Percentiles rank a stretch among this genome's conserved stretches.
These are phyloP conservation scores for Penicillium paradoxum DNA, from an alignment of 495 filamentous ascomycete genomes.

Conservation along the genomic window DNA sequence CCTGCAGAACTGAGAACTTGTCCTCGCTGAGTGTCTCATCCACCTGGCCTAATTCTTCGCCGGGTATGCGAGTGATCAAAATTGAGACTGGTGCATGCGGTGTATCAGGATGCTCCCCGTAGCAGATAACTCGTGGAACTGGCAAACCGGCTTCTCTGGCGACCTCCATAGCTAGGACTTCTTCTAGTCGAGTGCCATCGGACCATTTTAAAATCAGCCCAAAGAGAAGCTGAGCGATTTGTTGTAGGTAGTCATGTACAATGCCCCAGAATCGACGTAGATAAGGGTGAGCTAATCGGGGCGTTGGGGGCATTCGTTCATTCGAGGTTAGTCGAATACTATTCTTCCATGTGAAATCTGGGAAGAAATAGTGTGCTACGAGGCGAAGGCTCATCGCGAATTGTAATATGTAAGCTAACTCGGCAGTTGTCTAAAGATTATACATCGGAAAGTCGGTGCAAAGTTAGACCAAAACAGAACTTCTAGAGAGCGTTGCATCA, in stretches of 20 bases:
- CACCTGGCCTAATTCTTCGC: slow-evolving; percentile 23
- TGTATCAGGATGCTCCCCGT: slow-evolving; percentile 32
- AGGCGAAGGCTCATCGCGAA: no score
- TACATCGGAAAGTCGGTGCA: no score
- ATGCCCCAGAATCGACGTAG: slow-evolving; percentile 23
- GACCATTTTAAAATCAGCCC: slow-evolving; percentile 32
- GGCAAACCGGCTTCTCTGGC: slow-evolving; percentile 24
- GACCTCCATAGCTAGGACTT: slow-evolving; percentile 28
- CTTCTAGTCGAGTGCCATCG: slow-evolving; percentile 31
- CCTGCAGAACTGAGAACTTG: slow-evolving; percentile 12
- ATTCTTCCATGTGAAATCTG: slow-evolving; percentile 11
- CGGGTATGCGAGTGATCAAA: slow-evolving; percentile 32
- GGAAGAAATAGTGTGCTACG: slow-evolving; percentile 3
- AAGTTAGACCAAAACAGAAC: neutral
- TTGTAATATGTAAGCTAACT: no score
- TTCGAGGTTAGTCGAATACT: neutral
- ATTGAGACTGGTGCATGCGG: slow-evolving; percentile 33
- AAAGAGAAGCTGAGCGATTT: slow-evolving; percentile 29
- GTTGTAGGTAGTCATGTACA: slow-evolving; percentile 19
- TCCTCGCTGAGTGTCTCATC: slow-evolving; percentile 23
- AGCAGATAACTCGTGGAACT: slow-evolving; percentile 30
- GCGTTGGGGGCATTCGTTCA: slow-evolving; percentile 18
- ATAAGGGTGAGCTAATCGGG: slow-evolving; percentile 10
- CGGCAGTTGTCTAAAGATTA: no score
- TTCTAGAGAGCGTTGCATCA: no score